Percentiles rank a stretch among this genome's conserved stretches.
These are phyloP conservation scores for Diplodia sapinea DNA, from an alignment of 2,329 filamentous ascomycete species.

Conservation along the genomic window DNA sequence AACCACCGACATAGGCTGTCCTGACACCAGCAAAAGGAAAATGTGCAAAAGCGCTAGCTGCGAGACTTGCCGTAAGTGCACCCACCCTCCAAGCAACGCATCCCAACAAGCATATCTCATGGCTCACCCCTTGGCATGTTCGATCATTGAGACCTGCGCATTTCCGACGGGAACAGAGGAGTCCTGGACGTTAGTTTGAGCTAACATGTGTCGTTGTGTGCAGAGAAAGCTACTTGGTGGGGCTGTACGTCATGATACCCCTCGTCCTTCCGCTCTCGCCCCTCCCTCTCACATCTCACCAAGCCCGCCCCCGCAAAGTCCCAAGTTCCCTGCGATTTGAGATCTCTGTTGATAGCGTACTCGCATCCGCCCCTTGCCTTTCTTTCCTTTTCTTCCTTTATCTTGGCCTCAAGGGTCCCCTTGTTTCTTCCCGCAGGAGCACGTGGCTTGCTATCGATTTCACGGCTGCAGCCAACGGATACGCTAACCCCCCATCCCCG, in stretches of 20 bases:
- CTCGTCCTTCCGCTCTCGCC: neutral
- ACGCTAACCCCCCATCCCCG: neutral
- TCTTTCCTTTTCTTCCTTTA: neutral
- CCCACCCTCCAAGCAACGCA: neutral
- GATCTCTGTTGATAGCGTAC: neutral
- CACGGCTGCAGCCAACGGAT: neutral
- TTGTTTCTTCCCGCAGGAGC: neutral
- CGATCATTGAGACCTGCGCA: neutral
- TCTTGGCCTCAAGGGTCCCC: neutral
- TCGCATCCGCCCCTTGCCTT: neutral
- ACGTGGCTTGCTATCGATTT: neutral
- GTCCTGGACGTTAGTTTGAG: neutral
- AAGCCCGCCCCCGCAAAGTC: neutral
- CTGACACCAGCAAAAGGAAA: conserved; percentile 32
- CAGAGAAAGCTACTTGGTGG: conserved; percentile 68
- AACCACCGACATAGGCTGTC: neutral
- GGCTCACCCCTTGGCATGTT: conserved; percentile 19
- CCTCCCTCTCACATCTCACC: neutral
- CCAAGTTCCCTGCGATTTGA: neutral
- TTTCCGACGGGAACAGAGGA: neutral
- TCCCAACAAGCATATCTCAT: neutral
- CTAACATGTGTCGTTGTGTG: neutral
- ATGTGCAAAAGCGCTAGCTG: conserved; percentile 73
- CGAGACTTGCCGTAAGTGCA: conserved; percentile 64
- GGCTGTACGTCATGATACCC: conserved; percentile 54